Conservation (phyloP, 1,139 yeast species). For the Blastobotrys persicus region DNA sequence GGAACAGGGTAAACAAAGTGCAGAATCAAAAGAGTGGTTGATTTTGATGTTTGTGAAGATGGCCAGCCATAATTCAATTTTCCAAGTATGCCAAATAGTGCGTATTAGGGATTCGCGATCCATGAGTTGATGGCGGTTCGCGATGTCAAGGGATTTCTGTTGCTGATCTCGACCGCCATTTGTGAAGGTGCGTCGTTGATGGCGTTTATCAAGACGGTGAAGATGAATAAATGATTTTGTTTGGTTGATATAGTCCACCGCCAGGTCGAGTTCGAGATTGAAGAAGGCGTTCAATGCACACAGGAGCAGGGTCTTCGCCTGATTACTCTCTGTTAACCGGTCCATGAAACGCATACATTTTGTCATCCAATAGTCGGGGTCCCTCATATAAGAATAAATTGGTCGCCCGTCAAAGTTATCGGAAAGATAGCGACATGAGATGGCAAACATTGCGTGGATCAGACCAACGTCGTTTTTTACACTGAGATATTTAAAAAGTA, state of each 20-base stretch:
- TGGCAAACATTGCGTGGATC: constrained; percentile 49
- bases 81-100: constrained; percentile 26
- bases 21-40: constrained; percentile 19
- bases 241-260: constrained; percentile 11
- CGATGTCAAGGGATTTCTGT: constrained; percentile 18
- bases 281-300: constrained; percentile 19
- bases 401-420: constrained; percentile 13
- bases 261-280: constrained; percentile 16
- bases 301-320: constrained; percentile 21
- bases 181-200: constrained; percentile 12
- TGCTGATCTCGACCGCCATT: constrained; percentile 17
- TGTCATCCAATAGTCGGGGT: constrained; percentile 29
- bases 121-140: constrained; percentile 19
- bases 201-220: constrained; percentile 17
- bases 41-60: not conserved
- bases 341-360: constrained; percentile 22
- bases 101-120: constrained; percentile 24
- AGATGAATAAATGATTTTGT: constrained; percentile 14
- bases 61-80: constrained; percentile 10
- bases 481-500: constrained; percentile 40
- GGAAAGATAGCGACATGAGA: constrained; percentile 41
- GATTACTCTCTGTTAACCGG: constrained; percentile 17
- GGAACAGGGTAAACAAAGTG: constrained; percentile 22
- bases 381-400: constrained; percentile 22
- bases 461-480: constrained; percentile 43